phyloP scores from a whole-genome alignment of 2,329 filamentous ascomycete genomes.

The Ophiostoma pallidulum region DNA sequence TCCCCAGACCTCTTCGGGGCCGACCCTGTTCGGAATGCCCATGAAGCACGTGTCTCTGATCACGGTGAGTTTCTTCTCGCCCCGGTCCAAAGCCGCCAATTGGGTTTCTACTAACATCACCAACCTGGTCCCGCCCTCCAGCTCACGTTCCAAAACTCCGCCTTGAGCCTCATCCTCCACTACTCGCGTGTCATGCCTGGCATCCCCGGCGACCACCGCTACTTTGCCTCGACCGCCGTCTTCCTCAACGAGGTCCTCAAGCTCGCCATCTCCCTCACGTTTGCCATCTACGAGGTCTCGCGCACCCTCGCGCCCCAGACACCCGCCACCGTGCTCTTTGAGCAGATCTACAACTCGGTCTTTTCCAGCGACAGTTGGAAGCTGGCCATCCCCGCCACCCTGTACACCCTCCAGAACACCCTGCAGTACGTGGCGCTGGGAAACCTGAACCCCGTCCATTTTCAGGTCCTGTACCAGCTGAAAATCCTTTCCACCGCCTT shows the following conservation, averaged over 20 bases:
- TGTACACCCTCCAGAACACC: slow-evolving; percentile 91
- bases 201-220: slow-evolving; percentile 70
- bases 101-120: neutral
- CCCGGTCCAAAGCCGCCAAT: neutral
- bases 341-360: slow-evolving; percentile 68
- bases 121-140: slow-evolving; percentile 28
- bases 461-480: slow-evolving; percentile 87
- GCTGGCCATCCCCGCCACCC: slow-evolving; percentile 72
- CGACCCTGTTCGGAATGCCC: slow-evolving; percentile 47
- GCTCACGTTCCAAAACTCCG: slow-evolving; percentile 74
- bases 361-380: slow-evolving; percentile 94
- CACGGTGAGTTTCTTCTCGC: slow-evolving; percentile 37
- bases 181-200: slow-evolving; percentile 85
- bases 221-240: slow-evolving; percentile 88
- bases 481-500: slow-evolving; percentile 88
- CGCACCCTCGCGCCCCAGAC: slow-evolving; percentile 67
- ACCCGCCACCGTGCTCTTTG: slow-evolving; percentile 69
- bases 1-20: slow-evolving; percentile 29
- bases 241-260: slow-evolving; percentile 91
- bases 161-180: slow-evolving; percentile 76
- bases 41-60: slow-evolving; percentile 61
- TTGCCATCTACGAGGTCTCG: slow-evolving; percentile 82
- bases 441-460: slow-evolving; percentile 85
- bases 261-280: slow-evolving; percentile 72
- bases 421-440: slow-evolving; percentile 86